Percentiles rank a stretch among this genome's conserved stretches.
These are phyloP conservation scores for Annulohypoxylon moriforme DNA, from an alignment of 495 filamentous ascomycete genomes.

Conservation along the genomic window DNA sequence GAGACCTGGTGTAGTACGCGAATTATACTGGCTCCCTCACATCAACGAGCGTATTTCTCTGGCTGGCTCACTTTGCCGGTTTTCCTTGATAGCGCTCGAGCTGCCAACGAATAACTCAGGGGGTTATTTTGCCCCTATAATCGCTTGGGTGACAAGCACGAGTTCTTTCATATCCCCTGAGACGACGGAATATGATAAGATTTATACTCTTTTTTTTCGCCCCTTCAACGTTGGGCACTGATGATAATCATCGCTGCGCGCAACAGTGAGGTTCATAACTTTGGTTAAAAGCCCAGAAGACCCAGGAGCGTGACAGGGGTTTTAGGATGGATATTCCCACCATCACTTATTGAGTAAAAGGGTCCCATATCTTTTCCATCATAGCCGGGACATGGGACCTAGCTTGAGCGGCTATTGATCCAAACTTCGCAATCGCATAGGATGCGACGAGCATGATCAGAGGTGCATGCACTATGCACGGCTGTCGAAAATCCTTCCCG, in stretches of 20 bases:
- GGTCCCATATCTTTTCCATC: conserved; percentile 6
- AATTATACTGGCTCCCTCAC: conserved; percentile 31
- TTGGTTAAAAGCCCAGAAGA: background rate
- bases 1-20: conserved; percentile 27
- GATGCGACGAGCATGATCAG: conserved; percentile 1
- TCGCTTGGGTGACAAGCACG: background rate
- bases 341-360: conserved; percentile 4
- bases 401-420: conserved; percentile 34
- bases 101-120: background rate
- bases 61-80: conserved; percentile 16
- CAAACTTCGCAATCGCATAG: conserved; percentile 23
- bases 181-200: background rate
- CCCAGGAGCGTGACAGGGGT: conserved; percentile 1
- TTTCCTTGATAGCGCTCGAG: conserved; percentile 12
- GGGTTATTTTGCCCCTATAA: background rate
- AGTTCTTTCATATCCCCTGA: background rate
- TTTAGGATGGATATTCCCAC: conserved; percentile 7
- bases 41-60: conserved; percentile 16
- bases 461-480: conserved; percentile 20
- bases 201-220: background rate
- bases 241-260: background rate
- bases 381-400: conserved; percentile 18
- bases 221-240: background rate
- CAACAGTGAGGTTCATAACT: background rate
- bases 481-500: conserved; percentile 27